Conservation (phyloP, 2,329 filamentous ascomycete species). For the Hymenoscyphus salicellus region DNA sequence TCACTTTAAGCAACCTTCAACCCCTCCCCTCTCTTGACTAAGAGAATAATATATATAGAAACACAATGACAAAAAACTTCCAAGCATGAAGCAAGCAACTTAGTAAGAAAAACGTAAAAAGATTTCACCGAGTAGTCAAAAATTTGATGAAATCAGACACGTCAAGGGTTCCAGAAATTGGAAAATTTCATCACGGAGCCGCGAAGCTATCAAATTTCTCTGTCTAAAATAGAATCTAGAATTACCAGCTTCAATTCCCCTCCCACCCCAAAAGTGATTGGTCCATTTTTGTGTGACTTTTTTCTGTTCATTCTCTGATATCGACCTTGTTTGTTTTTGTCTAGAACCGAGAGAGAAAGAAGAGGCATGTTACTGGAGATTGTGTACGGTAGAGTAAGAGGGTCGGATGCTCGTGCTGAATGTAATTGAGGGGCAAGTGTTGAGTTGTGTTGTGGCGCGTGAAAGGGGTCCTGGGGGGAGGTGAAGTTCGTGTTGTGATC, state of each 20-base stretch:
- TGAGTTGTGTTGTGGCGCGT: not conserved
- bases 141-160: too few species aligned
- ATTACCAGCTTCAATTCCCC: not conserved
- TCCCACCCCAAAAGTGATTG: not conserved
- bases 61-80: too few species aligned
- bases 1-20: too few species aligned
- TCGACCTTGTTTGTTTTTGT: not conserved
- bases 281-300: not conserved
- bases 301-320: not conserved
- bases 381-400: not conserved
- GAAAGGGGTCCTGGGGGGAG: not conserved
- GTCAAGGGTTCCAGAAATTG: too few species aligned
- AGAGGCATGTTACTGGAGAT: slow-evolving; percentile 2
- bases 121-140: too few species aligned
- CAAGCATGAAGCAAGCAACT: too few species aligned
- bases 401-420: not conserved
- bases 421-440: not conserved
- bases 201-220: slow-evolving; percentile 12
- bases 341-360: not conserved
- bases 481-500: not conserved
- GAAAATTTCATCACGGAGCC: slow-evolving; percentile 6
- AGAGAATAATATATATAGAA: too few species aligned
- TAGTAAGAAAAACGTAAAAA: too few species aligned
- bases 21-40: too few species aligned
- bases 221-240: slow-evolving; percentile 6